Percentiles rank a stretch among this genome's conserved stretches.
These are phyloP conservation scores for Alternaria triticina DNA, from an alignment of 2,329 filamentous ascomycete genomes.

Conservation along the genomic window DNA sequence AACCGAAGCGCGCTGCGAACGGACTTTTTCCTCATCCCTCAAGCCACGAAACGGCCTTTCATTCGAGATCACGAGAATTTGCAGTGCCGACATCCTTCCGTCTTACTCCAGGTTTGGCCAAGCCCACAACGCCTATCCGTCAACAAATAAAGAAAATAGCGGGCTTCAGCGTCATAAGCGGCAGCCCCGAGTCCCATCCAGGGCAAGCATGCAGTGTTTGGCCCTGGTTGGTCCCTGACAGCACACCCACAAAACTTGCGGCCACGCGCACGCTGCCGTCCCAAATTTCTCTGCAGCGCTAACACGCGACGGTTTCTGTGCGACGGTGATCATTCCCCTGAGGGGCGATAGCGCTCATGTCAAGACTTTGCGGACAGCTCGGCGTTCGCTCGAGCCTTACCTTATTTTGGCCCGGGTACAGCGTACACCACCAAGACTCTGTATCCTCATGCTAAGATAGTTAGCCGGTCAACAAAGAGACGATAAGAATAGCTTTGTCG, in stretches of 20 bases:
- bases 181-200: not conserved
- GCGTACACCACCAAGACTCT: not conserved
- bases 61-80: conserved; percentile 1
- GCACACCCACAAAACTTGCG: conserved; percentile 3
- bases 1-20: not conserved
- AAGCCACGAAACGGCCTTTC: not conserved
- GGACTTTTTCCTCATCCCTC: not conserved
- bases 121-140: not conserved
- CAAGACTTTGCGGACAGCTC: not conserved
- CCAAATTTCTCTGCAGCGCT: not conserved
- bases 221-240: conserved; percentile 8
- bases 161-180: conserved; percentile 1
- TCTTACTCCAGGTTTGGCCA: not conserved
- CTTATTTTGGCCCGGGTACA: not conserved
- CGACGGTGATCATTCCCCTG: not conserved
- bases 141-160: conserved; percentile 6
- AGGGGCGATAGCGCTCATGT: not conserved
- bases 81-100: not conserved
- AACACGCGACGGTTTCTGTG: not conserved
- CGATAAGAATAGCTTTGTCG: not conserved
- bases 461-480: not conserved
- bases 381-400: conserved; percentile 2
- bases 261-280: not conserved
- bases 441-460: not conserved
- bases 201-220: not conserved